A percentile compares a stretch with the other conserved stretches of the same genome.
Evolutionary conservation across 2,329 filamentous ascomycete species (phyloP).

Genomic region (Neoarthrinium moseri): DNA sequence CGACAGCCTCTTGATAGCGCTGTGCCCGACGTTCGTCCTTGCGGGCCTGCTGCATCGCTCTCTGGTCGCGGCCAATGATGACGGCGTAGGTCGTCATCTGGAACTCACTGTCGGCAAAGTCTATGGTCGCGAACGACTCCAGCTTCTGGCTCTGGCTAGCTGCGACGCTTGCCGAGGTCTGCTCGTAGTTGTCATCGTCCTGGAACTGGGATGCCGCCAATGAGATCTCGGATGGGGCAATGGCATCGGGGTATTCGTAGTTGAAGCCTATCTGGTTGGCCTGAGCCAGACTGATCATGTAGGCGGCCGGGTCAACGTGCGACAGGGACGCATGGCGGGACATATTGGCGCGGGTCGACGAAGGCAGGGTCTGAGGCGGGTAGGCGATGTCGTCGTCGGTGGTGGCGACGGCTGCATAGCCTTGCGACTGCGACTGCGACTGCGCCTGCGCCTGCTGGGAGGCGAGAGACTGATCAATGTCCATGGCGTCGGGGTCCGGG

Average conservation of each 20-base stretch:
- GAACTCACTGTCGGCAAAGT: slow-evolving; percentile 74
- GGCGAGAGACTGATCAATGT: too few species aligned
- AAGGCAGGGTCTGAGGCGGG: slow-evolving; percentile 21
- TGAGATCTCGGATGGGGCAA: slow-evolving; percentile 32
- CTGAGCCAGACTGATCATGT: slow-evolving; percentile 28
- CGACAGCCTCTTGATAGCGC: slow-evolving; percentile 40
- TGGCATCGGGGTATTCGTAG: slow-evolving; percentile 22
- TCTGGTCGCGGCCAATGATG: slow-evolving; percentile 69
- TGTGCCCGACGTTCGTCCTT: slow-evolving; percentile 48
- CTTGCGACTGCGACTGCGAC: slow-evolving; percentile 11
- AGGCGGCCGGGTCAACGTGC: slow-evolving; percentile 29
- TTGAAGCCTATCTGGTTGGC: slow-evolving; percentile 19
- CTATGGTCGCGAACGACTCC: slow-evolving; percentile 59
- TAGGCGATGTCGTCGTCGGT: slow-evolving; percentile 27
- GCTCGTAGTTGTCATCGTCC: slow-evolving; percentile 27
- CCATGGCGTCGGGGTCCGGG: not conserved
- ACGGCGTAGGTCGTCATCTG: slow-evolving; percentile 76
- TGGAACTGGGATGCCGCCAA: slow-evolving; percentile 25
- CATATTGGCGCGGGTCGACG: slow-evolving; percentile 13
- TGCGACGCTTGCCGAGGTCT: slow-evolving; percentile 29
- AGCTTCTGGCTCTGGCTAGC: slow-evolving; percentile 38
- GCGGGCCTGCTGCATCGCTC: slow-evolving; percentile 54
- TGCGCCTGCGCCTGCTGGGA: not conserved
- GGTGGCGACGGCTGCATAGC: slow-evolving; percentile 25
- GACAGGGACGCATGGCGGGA: slow-evolving; percentile 18